phyloP scores from a whole-genome alignment of 2,329 filamentous ascomycete genomes.

The Pseudocercospora crystallina region DNA sequence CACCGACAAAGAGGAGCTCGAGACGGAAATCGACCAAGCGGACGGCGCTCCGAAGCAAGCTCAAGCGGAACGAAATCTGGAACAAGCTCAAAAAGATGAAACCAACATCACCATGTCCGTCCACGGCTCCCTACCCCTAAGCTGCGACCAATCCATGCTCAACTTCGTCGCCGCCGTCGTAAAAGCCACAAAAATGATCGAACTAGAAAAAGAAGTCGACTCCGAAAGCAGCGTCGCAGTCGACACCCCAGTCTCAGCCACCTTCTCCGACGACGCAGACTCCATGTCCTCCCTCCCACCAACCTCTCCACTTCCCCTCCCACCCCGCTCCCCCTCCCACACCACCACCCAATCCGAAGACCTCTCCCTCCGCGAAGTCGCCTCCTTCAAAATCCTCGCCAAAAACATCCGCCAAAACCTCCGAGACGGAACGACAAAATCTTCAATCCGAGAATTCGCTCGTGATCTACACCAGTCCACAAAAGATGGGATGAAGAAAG shows the following conservation, averaged over 20 bases:
- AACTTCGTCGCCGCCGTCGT: constrained; percentile 56
- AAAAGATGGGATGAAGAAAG: constrained; percentile 50
- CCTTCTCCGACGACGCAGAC: constrained; percentile 25
- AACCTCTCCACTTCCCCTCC: neutral
- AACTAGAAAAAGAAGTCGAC: constrained; percentile 50
- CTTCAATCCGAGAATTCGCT: constrained; percentile 31
- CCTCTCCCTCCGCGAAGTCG: constrained; percentile 14
- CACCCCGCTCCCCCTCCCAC: no score
- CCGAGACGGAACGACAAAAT: constrained; percentile 26
- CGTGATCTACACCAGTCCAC: constrained; percentile 35
- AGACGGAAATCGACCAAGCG: constrained; percentile 42
- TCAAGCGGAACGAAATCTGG: constrained; percentile 42
- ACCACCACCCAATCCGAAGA: neutral
- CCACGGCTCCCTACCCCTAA: constrained; percentile 51
- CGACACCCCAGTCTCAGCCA: constrained; percentile 15
- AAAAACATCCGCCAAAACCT: constrained; percentile 30
- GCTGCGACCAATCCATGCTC: constrained; percentile 53
- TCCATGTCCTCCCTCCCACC: neutral
- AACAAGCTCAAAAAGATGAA: constrained; percentile 48
- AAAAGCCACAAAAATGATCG: constrained; percentile 59
- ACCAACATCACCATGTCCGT: constrained; percentile 49
- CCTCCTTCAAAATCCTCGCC: constrained; percentile 29
- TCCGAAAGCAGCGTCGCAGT: neutral
- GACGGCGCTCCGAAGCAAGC: constrained; percentile 47
- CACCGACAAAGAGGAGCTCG: constrained; percentile 34